phyloP scores from a whole-genome alignment of 352 stramenopile genomes.

The Phytophthora uliginosa region DNA sequence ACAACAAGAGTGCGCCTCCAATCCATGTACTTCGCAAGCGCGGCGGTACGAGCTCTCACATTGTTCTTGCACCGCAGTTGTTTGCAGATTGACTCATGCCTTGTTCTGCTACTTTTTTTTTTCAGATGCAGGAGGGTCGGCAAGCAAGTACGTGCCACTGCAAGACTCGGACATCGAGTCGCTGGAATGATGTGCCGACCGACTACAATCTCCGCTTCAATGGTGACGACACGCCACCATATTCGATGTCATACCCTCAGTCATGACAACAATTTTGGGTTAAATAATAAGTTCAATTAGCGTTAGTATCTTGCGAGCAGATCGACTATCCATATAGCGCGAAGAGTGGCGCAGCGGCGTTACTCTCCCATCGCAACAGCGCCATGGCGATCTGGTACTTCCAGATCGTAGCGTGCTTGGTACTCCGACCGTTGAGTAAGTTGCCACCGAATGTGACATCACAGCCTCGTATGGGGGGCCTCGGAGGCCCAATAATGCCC shows the following conservation, averaged over 20 bases:
- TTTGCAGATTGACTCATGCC: background rate
- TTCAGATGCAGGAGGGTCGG: conserved; percentile 3
- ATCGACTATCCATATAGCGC: conserved; percentile 59
- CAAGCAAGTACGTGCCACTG: conserved; percentile 15
- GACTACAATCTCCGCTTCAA: background rate
- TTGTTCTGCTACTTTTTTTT: background rate
- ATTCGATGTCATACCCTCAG: background rate
- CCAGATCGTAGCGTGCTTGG: conserved; percentile 73
- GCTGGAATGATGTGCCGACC: conserved; percentile 13
- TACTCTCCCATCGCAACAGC: conserved; percentile 83
- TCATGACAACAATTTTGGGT: conserved; percentile 13
- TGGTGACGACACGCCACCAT: background rate
- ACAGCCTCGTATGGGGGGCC: conserved; percentile 40
- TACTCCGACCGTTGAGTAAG: conserved; percentile 67
- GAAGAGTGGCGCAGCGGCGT: conserved; percentile 79
- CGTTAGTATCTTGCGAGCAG: conserved; percentile 10
- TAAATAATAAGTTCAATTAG: conserved; percentile 38
- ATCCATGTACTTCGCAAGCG: conserved; percentile 30
- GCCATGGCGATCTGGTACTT: conserved; percentile 89
- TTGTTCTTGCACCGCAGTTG: background rate
- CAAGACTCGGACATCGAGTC: conserved; percentile 26
- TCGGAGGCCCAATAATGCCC: conserved; percentile 20
- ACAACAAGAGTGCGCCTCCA: conserved; percentile 12
- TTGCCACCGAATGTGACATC: conserved; percentile 83
- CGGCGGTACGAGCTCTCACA: conserved; percentile 4